phyloP scores from a whole-genome alignment of 805 yeast species.

The Tetrapisispora pingtungensis region DNA sequence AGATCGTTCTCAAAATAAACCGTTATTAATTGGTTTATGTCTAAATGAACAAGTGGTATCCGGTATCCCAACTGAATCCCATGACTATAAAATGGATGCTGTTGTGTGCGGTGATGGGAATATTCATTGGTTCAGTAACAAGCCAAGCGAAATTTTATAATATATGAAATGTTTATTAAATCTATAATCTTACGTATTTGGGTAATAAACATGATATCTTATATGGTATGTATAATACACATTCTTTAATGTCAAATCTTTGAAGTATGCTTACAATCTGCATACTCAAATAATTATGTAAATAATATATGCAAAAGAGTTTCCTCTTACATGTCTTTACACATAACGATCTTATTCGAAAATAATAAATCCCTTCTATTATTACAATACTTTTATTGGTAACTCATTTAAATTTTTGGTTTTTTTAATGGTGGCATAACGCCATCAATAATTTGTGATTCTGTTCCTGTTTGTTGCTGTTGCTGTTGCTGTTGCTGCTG shows the following conservation, averaged over 20 bases:
- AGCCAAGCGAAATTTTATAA: neutral
- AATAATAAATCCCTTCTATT: too few species aligned
- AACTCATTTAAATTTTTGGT: neutral
- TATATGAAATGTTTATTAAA: neutral
- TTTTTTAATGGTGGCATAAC: constrained; percentile 1
- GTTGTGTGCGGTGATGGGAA: constrained; percentile 24
- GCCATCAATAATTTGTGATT: neutral
- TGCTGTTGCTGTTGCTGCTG: neutral
- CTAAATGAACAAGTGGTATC: constrained; percentile 22
- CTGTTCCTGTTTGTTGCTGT: neutral
- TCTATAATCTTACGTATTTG: neutral
- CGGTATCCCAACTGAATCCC: constrained; percentile 20
- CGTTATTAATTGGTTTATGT: constrained; percentile 25
- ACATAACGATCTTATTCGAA: too few species aligned
- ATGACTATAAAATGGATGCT: constrained; percentile 26
- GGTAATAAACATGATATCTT: too few species aligned
- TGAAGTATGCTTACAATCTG: too few species aligned
- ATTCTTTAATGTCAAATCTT: neutral
- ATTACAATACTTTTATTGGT: too few species aligned
- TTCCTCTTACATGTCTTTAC: too few species aligned
- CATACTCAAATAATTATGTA: too few species aligned
- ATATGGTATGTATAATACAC: neutral
- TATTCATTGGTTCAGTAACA: constrained; percentile 29
- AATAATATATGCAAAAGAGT: too few species aligned
- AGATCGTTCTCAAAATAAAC: constrained; percentile 6